These are phyloP conservation scores for Aureoboletus auriporus DNA, from an alignment of 768 basidiomycete genomes.

Conservation along the genomic window DNA sequence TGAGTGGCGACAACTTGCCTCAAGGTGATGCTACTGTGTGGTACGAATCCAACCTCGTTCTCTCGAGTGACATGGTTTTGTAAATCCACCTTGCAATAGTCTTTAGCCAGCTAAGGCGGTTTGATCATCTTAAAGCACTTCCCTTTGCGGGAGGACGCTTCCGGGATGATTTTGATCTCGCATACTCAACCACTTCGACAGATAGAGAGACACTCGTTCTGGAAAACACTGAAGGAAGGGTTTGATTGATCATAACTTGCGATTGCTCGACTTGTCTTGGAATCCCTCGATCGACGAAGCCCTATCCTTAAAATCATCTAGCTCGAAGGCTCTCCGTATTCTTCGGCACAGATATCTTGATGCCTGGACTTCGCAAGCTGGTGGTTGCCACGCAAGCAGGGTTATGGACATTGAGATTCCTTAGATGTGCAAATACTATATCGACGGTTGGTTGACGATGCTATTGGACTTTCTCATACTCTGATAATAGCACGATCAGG, in stretches of 20 bases:
- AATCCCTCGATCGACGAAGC: slow-evolving; percentile 57
- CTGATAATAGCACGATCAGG: slow-evolving; percentile 29
- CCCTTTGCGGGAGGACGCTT: slow-evolving; percentile 44
- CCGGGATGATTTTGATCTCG: slow-evolving; percentile 43
- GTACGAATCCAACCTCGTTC: neutral
- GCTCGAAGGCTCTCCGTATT: slow-evolving; percentile 45
- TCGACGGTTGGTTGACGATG: slow-evolving; percentile 42
- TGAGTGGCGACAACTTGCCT: slow-evolving; percentile 43
- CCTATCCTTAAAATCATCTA: slow-evolving; percentile 47
- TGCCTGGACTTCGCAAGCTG: slow-evolving; percentile 55
- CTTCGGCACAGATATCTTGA: slow-evolving; percentile 49
- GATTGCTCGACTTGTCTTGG: slow-evolving; percentile 45
- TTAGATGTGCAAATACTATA: slow-evolving; percentile 45
- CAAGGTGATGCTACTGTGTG: slow-evolving; percentile 34
- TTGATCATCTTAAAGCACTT: slow-evolving; percentile 47
- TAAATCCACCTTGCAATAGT: slow-evolving; percentile 34
- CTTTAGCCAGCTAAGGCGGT: slow-evolving; percentile 49
- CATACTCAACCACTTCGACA: slow-evolving; percentile 52
- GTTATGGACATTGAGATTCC: slow-evolving; percentile 54
- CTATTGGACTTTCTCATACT: neutral
- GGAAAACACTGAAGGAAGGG: slow-evolving; percentile 61
- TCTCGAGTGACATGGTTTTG: slow-evolving; percentile 3
- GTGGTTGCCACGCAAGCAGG: slow-evolving; percentile 33
- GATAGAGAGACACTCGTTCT: slow-evolving; percentile 43
- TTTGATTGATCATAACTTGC: slow-evolving; percentile 41